Conservation (phyloP, 352 stramenopile genomes). For the Phytophthora macrochlamydospora region DNA sequence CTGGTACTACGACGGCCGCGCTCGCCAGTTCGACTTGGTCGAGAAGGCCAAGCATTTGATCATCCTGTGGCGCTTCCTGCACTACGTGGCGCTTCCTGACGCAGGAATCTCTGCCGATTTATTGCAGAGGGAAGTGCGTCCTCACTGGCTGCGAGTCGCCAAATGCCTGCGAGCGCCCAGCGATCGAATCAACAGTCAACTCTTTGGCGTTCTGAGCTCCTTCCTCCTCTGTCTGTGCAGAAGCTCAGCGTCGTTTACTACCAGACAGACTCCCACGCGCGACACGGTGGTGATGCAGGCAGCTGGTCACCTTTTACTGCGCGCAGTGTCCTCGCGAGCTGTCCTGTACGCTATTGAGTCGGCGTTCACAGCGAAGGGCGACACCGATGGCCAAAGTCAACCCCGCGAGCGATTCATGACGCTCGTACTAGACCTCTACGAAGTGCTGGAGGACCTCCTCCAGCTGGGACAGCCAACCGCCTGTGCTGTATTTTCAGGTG, state of each 20-base stretch:
- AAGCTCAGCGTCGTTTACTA: not conserved
- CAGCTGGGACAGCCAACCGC: not conserved
- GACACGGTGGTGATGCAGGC: slow-evolving; percentile 1
- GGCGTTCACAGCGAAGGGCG: not conserved
- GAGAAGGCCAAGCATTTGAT: slow-evolving; percentile 22
- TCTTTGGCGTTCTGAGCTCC: slow-evolving; percentile 5
- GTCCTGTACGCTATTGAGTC: slow-evolving; percentile 7
- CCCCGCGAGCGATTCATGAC: slow-evolving; percentile 9
- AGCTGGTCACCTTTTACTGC: slow-evolving; percentile 15
- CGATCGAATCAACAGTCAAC: not conserved
- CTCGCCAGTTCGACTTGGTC: not conserved
- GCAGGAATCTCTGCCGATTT: not conserved
- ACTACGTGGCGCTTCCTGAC: slow-evolving; percentile 6
- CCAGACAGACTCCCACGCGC: not conserved
- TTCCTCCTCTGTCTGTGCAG: slow-evolving; percentile 6
- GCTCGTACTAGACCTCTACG: slow-evolving; percentile 15
- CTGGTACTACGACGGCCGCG: not conserved
- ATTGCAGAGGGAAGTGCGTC: slow-evolving; percentile 1
- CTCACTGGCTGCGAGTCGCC: slow-evolving; percentile 12
- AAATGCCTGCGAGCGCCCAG: not conserved
- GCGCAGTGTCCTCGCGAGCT: slow-evolving; percentile 5
- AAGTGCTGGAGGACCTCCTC: slow-evolving; percentile 6
- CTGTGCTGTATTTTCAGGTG: slow-evolving; percentile 1
- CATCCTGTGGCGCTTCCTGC: slow-evolving; percentile 24
- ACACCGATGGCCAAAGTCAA: not conserved